A percentile compares a stretch with the other conserved stretches of the same genome.
phyloP scores from a whole-genome alignment of 768 basidiomycete genomes.

The Auricularia heimuer region DNA sequence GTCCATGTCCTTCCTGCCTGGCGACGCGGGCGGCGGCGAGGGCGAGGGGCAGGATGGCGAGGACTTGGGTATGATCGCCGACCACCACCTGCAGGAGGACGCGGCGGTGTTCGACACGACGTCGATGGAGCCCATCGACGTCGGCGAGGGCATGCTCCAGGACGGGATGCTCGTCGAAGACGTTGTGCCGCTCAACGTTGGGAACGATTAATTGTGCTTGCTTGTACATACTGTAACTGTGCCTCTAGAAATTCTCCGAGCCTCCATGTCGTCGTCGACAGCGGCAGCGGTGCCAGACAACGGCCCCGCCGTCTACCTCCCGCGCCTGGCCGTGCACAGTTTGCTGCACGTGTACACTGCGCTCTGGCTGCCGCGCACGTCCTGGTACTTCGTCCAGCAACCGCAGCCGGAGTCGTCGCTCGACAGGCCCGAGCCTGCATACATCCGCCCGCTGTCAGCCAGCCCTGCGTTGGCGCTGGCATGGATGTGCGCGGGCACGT shows the following conservation, averaged over 20 bases:
- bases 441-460: constrained; percentile 55
- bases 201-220: neutral
- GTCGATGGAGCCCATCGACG: neutral
- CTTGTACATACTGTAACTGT: neutral
- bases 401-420: constrained; percentile 10
- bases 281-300: neutral
- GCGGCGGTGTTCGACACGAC: neutral
- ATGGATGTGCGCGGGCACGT: constrained; percentile 47
- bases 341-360: constrained; percentile 55
- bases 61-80: neutral
- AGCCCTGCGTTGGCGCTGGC: constrained; percentile 47
- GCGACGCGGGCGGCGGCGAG: constrained; percentile 11
- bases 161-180: constrained; percentile 1
- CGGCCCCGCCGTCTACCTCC: constrained; percentile 22
- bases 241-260: neutral
- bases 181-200: neutral
- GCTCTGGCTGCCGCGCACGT: constrained; percentile 59
- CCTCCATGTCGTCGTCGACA: neutral
- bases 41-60: constrained; percentile 10
- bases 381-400: constrained; percentile 33
- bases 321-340: constrained; percentile 57
- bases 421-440: constrained; percentile 54
- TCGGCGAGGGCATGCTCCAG: neutral
- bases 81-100: neutral
- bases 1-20: constrained; percentile 42